Evolutionary conservation across 2,329 filamentous ascomycete species (phyloP).

Genomic region (Epichloe gansuensis): DNA sequence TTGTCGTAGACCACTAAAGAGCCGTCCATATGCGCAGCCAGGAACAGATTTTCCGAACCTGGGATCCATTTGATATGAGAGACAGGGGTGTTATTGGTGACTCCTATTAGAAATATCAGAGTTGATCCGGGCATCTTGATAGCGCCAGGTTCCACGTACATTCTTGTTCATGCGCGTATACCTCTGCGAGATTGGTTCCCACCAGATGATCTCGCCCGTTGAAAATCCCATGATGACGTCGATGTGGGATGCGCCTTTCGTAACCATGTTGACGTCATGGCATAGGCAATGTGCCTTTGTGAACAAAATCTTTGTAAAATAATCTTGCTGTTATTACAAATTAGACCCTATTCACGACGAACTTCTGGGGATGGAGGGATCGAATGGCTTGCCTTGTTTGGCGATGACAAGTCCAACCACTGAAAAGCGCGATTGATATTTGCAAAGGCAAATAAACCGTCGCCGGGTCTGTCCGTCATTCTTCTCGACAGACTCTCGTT

Average conservation of each 20-base stretch:
- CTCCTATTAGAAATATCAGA: constrained; percentile 35
- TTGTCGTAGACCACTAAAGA: constrained; percentile 92
- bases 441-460: constrained; percentile 81
- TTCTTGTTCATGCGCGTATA: constrained; percentile 97
- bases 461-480: constrained; percentile 62
- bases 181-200: constrained; percentile 90
- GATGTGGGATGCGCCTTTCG: constrained; percentile 67
- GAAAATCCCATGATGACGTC: constrained; percentile 95
- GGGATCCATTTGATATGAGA: constrained; percentile 88
- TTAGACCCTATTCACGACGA: constrained; percentile 13
- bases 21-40: constrained; percentile 87
- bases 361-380: neutral
- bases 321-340: constrained; percentile 53
- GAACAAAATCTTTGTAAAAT: constrained; percentile 90
- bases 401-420: constrained; percentile 81
- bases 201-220: constrained; percentile 96
- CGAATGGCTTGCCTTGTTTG: constrained; percentile 45
- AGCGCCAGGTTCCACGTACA: constrained; percentile 29
- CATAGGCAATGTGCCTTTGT: constrained; percentile 92
- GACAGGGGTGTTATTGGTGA: constrained; percentile 77
- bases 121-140: neutral
- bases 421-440: constrained; percentile 94
- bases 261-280: constrained; percentile 79
- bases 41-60: constrained; percentile 82
- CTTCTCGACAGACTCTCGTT: constrained; percentile 73